Conservation (phyloP, 768 basidiomycete genomes). For the Rhodotorula diobovata region DNA sequence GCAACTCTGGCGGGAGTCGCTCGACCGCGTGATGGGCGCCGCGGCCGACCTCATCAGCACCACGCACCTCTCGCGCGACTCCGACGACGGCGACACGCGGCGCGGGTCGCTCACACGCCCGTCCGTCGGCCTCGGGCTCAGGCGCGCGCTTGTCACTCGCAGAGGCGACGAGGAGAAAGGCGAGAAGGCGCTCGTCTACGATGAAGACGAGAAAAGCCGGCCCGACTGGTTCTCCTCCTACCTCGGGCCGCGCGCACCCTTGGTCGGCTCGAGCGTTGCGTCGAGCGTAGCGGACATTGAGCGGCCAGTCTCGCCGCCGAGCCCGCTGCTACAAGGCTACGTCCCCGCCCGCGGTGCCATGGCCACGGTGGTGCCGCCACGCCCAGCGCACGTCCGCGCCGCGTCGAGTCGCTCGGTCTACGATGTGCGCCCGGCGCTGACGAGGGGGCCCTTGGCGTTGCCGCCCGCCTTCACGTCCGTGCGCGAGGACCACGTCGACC, state of each 20-base stretch:
- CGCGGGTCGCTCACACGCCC: neutral
- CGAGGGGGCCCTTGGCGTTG: neutral
- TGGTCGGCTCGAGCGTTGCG: neutral
- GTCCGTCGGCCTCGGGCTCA: neutral
- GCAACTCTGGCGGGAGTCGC: constrained; percentile 12
- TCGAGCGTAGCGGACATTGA: neutral
- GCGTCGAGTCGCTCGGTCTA: neutral
- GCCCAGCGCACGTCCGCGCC: neutral
- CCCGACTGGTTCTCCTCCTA: neutral
- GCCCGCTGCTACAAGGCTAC: neutral
- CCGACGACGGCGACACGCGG: neutral
- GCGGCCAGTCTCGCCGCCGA: neutral
- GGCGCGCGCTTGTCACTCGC: neutral
- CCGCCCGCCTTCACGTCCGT: neutral
- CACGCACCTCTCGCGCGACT: neutral
- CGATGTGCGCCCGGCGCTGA: neutral
- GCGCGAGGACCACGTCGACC: neutral
- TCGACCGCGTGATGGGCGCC: constrained; percentile 25
- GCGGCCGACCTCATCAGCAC: constrained; percentile 21
- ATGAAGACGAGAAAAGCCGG: neutral
- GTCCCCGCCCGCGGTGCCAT: neutral
- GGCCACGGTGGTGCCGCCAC: neutral
- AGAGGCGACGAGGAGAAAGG: neutral
- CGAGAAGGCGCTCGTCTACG: neutral
- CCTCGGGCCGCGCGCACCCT: neutral